Evolutionary conservation across 2,329 filamentous ascomycete genomes (phyloP), one percentile per base, ranked within the genome.

Genomic region (Sphaerostilbella broomeana): DNA sequence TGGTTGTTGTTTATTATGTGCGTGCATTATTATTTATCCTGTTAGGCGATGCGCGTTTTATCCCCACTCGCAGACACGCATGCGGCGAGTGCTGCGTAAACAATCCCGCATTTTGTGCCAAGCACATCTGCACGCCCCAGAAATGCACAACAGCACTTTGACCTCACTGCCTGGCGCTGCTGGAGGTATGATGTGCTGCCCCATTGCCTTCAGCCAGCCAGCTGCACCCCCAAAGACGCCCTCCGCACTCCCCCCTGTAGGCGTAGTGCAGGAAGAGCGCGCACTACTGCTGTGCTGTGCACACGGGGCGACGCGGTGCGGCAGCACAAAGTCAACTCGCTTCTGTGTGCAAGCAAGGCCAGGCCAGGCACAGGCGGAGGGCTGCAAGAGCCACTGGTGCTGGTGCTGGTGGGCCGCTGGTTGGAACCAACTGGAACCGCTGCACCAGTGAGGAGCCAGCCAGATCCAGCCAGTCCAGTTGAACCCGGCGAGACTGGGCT

Each of bases 281-380:
- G 46, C 40, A 39, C 35, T 21, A 17, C n/a, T 19, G 13, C 18
- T 19, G 15, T n/a, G 13, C 20, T 28, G 6, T 28, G 6, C 25
- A 6, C 25, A 28, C 5, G 29, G 46, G 43, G 36, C 43, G 35
- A 51, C 46, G 49, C 49, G 46, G 47, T 50, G 47, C 44, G 25
- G 38, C 39, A 42, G 42, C 44, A 42, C 35, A 47, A n/a, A 44
- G 44, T 47, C 42, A 26, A n/a, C 44, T 35, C 36, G 33, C 40
- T 21, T 34, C 13, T 26, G 33, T 29, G 30, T 30, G 33, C 36
- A 42, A 41, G 29, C 21, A 40, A 42, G 46, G 44, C 38, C 33
- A 45, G 28, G 17, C 24, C 34, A 18, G 26, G 39, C 17, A 16
- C 15, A 27, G 13, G 12, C 29, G n/a, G 29, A n/a, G 24, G 24